These are phyloP conservation scores for Colletotrichum godetiae DNA, from an alignment of 2,329 filamentous ascomycete species.

Conservation along the genomic window DNA sequence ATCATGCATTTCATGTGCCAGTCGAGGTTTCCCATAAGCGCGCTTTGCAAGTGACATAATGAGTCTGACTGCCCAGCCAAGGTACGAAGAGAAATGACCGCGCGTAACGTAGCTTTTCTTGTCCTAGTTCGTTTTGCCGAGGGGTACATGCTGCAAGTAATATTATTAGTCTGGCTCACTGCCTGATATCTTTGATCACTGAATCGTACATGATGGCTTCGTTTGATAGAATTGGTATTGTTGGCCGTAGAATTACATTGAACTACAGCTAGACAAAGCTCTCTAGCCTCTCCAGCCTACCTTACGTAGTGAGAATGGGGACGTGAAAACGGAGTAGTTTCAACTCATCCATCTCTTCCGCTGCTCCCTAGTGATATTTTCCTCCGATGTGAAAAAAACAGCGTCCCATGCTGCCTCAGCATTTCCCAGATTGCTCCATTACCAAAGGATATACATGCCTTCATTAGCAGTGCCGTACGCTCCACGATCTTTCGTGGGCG, in stretches of 20 bases:
- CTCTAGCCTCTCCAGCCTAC: conserved; percentile 2
- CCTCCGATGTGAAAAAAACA: not conserved
- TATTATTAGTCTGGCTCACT: too few species aligned
- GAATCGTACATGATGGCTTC: not conserved
- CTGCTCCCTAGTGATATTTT: conserved; percentile 4
- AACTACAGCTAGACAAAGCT: not conserved
- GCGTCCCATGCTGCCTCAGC: conserved; percentile 21
- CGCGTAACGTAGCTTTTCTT: not conserved
- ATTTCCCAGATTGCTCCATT: conserved; percentile 4
- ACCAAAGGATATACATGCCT: conserved; percentile 24
- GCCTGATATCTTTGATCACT: too few species aligned
- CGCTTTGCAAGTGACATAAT: not conserved
- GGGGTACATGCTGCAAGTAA: too few species aligned
- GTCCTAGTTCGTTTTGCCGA: not conserved
- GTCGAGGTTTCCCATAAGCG: not conserved
- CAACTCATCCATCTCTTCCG: not conserved
- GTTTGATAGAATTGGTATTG: not conserved
- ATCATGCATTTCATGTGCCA: conserved; percentile 27
- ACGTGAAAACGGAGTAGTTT: not conserved
- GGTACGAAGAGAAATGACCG: too few species aligned
- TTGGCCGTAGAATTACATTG: conserved; percentile 20
- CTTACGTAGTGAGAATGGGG: not conserved
- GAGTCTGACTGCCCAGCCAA: too few species aligned
- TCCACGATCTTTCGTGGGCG: not conserved
- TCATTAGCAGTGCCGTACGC: conserved; percentile 30